Evolutionary conservation across 2,329 filamentous ascomycete genomes (phyloP).

Genomic region (Samsoniella hepiali): DNA sequence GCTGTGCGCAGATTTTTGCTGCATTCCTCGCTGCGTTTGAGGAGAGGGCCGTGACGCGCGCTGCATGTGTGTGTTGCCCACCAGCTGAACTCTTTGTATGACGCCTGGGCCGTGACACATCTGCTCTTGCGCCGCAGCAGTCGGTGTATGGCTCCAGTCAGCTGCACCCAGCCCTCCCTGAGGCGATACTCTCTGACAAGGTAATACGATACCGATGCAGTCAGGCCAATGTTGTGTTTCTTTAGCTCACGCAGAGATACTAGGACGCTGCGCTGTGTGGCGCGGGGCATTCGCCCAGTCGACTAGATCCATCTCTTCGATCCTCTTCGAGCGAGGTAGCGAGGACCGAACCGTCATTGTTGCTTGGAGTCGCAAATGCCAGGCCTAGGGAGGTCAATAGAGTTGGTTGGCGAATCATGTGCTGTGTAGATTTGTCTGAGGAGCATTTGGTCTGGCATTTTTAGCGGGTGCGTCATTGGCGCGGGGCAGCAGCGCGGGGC

Average conservation of each 20-base stretch:
- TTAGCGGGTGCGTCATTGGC: neutral
- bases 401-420: neutral
- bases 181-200: too few species aligned
- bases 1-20: conserved; percentile 10
- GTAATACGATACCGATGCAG: too few species aligned
- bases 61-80: too few species aligned
- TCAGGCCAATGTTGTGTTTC: too few species aligned
- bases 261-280: neutral
- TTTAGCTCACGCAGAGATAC: too few species aligned
- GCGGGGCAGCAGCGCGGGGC: conserved; percentile 7
- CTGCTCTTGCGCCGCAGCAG: too few species aligned
- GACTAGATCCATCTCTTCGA: neutral
- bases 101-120: neutral
- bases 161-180: too few species aligned
- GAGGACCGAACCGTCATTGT: neutral
- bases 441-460: neutral
- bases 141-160: too few species aligned
- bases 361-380: neutral
- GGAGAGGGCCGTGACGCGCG: too few species aligned
- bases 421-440: neutral
- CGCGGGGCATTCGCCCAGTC: neutral
- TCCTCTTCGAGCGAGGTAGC: neutral
- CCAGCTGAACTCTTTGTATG: too few species aligned
- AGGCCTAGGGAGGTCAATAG: neutral
- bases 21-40: conserved; percentile 3